Conservation (phyloP, 805 yeast genomes). For the Sungouiella thailandica region DNA sequence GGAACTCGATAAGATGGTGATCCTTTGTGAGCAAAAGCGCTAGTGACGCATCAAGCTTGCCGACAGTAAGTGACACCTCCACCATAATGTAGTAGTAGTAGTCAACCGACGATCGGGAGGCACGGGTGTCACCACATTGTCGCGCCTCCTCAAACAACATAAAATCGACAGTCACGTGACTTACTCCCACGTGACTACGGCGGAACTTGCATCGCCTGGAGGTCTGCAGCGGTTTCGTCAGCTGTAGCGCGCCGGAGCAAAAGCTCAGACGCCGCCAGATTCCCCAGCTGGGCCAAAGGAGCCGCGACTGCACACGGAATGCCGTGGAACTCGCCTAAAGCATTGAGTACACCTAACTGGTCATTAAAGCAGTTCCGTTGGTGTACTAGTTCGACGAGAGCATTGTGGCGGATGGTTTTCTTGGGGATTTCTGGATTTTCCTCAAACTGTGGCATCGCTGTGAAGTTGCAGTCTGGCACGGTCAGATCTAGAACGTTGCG, state of each 20-base stretch:
- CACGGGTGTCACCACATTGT: conserved; percentile 1
- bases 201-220: conserved; percentile 66
- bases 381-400: conserved; percentile 44
- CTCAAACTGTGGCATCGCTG: conserved; percentile 31
- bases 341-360: conserved; percentile 67
- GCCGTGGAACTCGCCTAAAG: conserved; percentile 62
- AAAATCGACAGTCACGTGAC: too few relatives aligned
- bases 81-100: conserved; percentile 44
- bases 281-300: conserved; percentile 21
- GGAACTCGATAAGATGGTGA: conserved; percentile 93
- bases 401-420: conserved; percentile 32
- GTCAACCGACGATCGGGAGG: background rate
- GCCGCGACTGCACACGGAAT: conserved; percentile 73
- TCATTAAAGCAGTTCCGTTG: conserved; percentile 62
- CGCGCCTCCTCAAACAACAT: too few relatives aligned
- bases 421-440: conserved; percentile 22
- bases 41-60: conserved; percentile 90
- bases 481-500: conserved; percentile 73
- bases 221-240: conserved; percentile 72
- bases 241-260: conserved; percentile 54
- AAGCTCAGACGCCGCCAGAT: conserved; percentile 25
- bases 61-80: conserved; percentile 90
- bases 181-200: too few relatives aligned
- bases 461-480: conserved; percentile 48
- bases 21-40: conserved; percentile 86